A percentile compares a stretch with the other conserved stretches of the same genome.
These are phyloP conservation scores for Pneumocystis sp. DNA, from an alignment of 1,139 yeast species.

Conservation along the genomic window DNA sequence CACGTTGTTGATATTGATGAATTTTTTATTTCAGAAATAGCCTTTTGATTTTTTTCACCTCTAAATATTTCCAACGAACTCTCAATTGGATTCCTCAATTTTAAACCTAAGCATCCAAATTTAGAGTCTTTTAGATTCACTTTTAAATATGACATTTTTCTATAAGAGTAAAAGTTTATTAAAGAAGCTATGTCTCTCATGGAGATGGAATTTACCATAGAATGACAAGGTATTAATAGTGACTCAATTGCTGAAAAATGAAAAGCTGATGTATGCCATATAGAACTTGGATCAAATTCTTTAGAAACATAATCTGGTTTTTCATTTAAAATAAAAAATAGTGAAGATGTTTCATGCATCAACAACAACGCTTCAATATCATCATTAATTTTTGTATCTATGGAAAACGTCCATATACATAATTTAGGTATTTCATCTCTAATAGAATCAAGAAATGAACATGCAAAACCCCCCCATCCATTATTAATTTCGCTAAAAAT, in stretches of 20 bases:
- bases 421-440: slow-evolving; percentile 41
- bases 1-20: neutral
- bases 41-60: neutral
- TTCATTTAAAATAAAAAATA: slow-evolving; percentile 1
- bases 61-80: neutral
- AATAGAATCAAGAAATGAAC: slow-evolving; percentile 36
- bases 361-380: neutral
- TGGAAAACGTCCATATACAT: slow-evolving; percentile 1
- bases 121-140: neutral
- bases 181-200: slow-evolving; percentile 6
- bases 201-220: neutral
- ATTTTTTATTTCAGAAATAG: neutral
- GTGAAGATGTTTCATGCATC: neutral
- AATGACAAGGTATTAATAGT: slow-evolving; percentile 7
- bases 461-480: slow-evolving; percentile 74
- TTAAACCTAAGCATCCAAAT: neutral
- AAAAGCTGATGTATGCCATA: slow-evolving; percentile 7
- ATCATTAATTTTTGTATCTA: neutral
- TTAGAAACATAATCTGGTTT: neutral
- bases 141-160: neutral
- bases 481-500: slow-evolving; percentile 52
- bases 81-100: neutral
- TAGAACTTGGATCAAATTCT: neutral
- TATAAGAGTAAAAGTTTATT: neutral
- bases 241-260: slow-evolving; percentile 7